Conservation (phyloP, 2,329 filamentous ascomycete species). For the Phyllosticta capitalensis region DNA sequence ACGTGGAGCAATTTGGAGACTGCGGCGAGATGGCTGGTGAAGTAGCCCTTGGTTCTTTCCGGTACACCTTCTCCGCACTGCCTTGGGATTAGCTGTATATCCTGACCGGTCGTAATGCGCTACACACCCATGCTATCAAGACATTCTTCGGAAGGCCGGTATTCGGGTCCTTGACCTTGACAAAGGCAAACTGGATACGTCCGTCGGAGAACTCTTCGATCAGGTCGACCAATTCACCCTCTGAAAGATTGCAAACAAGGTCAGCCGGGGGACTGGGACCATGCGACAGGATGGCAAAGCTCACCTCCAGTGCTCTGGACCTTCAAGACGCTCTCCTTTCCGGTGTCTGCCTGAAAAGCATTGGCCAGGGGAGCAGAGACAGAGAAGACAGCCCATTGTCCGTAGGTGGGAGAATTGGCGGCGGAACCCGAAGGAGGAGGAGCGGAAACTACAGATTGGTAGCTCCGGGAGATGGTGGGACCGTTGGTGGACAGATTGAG, state of each 20-base stretch:
- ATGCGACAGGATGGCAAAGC: slow-evolving; percentile 4
- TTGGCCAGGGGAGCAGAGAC: slow-evolving; percentile 87
- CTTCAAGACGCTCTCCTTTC: slow-evolving; percentile 91
- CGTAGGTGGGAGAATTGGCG: slow-evolving; percentile 67
- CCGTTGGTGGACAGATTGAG: slow-evolving; percentile 46
- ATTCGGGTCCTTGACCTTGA: slow-evolving; percentile 95
- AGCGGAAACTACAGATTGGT: slow-evolving; percentile 57
- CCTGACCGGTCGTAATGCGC: not conserved
- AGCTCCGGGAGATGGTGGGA: slow-evolving; percentile 45
- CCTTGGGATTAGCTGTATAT: slow-evolving; percentile 5
- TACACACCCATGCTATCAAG: slow-evolving; percentile 74
- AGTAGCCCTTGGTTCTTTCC: slow-evolving; percentile 97
- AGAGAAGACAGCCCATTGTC: slow-evolving; percentile 88
- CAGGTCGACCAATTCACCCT: slow-evolving; percentile 82
- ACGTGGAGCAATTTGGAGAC: slow-evolving; percentile 87
- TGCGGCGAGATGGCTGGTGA: slow-evolving; percentile 83
- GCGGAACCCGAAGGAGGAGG: slow-evolving; percentile 46
- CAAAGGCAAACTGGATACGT: slow-evolving; percentile 90
- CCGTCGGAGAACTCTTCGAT: slow-evolving; percentile 96
- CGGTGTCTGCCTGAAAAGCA: slow-evolving; percentile 76
- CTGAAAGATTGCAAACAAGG: slow-evolving; percentile 35
- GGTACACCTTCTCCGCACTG: slow-evolving; percentile 92
- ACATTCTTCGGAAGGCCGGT: slow-evolving; percentile 81
- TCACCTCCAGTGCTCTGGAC: slow-evolving; percentile 83
- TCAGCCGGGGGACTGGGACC: slow-evolving; percentile 17